These are phyloP conservation scores for Aureobasidium musti DNA, from an alignment of 2,329 filamentous ascomycete genomes.

Conservation along the genomic window DNA sequence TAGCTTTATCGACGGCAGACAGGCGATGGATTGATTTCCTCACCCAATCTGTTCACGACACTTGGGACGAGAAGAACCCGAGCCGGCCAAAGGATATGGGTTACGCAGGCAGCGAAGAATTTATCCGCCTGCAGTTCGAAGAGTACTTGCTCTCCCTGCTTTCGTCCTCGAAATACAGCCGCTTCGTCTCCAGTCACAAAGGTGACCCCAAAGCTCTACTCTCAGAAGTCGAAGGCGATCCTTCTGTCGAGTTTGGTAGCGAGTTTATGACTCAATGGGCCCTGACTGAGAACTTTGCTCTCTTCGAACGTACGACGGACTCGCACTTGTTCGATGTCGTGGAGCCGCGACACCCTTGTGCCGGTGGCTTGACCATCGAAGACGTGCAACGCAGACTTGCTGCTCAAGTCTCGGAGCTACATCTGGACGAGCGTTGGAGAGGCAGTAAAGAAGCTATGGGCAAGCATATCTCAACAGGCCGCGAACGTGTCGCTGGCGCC, in stretches of 20 bases:
- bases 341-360: conserved; percentile 89
- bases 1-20: conserved; percentile 81
- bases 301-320: conserved; percentile 75
- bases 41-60: conserved; percentile 89
- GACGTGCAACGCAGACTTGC: conserved; percentile 88
- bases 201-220: conserved; percentile 62
- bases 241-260: conserved; percentile 75
- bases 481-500: conserved; percentile 82
- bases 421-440: conserved; percentile 86
- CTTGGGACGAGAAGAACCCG: conserved; percentile 92
- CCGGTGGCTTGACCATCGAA: conserved; percentile 87
- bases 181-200: conserved; percentile 49
- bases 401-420: conserved; percentile 89
- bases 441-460: conserved; percentile 81
- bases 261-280: conserved; percentile 90
- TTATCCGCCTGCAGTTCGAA: conserved; percentile 95
- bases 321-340: conserved; percentile 91
- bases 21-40: conserved; percentile 96
- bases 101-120: conserved; percentile 94
- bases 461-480: conserved; percentile 84
- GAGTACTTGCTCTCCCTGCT: conserved; percentile 91
- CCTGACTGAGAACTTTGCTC: conserved; percentile 83
- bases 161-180: conserved; percentile 84
- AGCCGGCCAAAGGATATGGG: conserved; percentile 89
- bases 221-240: conserved; percentile 73